phyloP scores from a whole-genome alignment of 148 eudicot genomes.

The Amaranthus cruentus region DNA sequence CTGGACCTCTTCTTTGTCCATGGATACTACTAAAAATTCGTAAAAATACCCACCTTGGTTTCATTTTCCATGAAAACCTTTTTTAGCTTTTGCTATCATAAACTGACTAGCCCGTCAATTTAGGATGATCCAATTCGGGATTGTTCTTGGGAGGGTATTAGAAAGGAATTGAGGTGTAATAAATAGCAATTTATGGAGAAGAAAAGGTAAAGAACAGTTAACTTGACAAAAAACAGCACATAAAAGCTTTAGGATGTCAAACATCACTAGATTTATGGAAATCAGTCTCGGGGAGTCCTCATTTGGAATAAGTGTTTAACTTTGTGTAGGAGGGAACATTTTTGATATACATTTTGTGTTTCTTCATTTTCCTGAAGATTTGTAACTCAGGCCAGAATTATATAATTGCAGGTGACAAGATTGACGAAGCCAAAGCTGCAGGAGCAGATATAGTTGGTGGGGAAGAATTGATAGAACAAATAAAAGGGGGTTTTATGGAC shows the following conservation, averaged over 20 bases:
- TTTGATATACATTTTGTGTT: not conserved
- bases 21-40: too few relatives aligned
- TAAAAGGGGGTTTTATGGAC: slow-evolving; percentile 93
- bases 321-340: not conserved
- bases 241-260: not conserved
- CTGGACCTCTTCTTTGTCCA: too few relatives aligned
- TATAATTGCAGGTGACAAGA: slow-evolving; percentile 65
- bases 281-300: not conserved
- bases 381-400: slow-evolving; percentile 4
- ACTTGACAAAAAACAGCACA: not conserved
- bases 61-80: not conserved
- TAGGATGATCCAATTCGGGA: too few relatives aligned
- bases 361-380: slow-evolving; percentile 1
- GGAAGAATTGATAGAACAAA: slow-evolving; percentile 84
- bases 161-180: too few relatives aligned
- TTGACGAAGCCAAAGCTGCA: slow-evolving; percentile 90
- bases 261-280: not conserved
- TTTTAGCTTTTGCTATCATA: not conserved
- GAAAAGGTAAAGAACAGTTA: too few relatives aligned
- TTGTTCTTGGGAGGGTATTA: too few relatives aligned
- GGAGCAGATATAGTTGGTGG: slow-evolving; percentile 98
- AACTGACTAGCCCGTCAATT: not conserved
- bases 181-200: too few relatives aligned
- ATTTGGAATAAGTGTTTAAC: not conserved
- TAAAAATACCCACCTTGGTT: too few relatives aligned